phyloP scores from a whole-genome alignment of 768 basidiomycete species.

The Pluteus cervinus region DNA sequence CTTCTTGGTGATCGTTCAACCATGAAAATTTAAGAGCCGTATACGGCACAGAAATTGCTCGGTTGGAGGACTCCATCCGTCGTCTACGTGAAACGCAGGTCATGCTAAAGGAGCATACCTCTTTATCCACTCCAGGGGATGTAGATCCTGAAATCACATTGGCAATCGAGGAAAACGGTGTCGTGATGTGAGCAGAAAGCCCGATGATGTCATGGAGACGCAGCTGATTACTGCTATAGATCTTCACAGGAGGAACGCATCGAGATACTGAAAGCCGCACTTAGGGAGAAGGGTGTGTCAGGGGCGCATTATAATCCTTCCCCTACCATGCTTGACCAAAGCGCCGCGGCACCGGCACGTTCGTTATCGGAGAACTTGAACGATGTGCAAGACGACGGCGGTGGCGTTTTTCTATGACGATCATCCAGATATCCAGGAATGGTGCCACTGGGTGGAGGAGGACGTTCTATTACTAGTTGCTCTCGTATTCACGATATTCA shows the following conservation, averaged over 20 bases:
- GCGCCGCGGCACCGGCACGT: no score
- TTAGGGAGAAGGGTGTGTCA: slow-evolving; percentile 54
- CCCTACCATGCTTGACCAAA: no score
- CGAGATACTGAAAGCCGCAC: slow-evolving; percentile 57
- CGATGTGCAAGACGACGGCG: no score
- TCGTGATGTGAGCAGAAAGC: slow-evolving; percentile 67
- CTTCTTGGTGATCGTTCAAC: neutral
- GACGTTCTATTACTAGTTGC: no score
- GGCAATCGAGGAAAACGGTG: slow-evolving; percentile 66
- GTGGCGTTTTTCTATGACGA: no score
- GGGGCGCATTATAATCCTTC: slow-evolving; percentile 41
- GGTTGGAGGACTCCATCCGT: slow-evolving; percentile 64
- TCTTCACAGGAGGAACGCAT: slow-evolving; percentile 78
- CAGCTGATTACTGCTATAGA: slow-evolving; percentile 28
- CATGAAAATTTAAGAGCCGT: slow-evolving; percentile 5
- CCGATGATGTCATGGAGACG: no score
- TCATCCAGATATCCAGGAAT: no score
- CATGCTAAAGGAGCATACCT: slow-evolving; percentile 43
- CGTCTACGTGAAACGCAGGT: slow-evolving; percentile 60
- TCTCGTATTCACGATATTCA: no score
- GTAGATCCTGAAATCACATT: slow-evolving; percentile 52
- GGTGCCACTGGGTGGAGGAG: no score
- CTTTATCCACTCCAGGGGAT: slow-evolving; percentile 23
- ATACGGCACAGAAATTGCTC: slow-evolving; percentile 55
- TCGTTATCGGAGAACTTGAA: no score